Evolutionary conservation across 1,284 basidiomycete species (phyloP), one percentile per base, ranked within the genome.

Genomic region (Anthracocystis panici-leucophaei): DNA sequence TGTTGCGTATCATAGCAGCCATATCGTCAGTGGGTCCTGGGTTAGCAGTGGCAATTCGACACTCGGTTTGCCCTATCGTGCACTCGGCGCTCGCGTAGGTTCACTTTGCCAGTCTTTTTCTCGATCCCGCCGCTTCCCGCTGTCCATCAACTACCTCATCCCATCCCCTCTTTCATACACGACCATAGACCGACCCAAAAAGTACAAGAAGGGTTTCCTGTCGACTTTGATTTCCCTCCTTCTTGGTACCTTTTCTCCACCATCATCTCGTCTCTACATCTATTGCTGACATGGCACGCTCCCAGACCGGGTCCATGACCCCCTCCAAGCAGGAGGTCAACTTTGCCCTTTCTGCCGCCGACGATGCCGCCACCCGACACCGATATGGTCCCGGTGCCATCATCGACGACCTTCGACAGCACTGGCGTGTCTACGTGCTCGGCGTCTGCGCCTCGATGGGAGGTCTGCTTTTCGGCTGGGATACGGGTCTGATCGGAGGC

Each of bases 401-500:
- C 51, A 38, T 27, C 14, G 51, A 66, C 9, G 73, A 75, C 27
- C 67, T 75, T 27, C 55, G 51, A 7, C 53, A 55, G 27, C 68
- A 76, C 44, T 76, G 69, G 69, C 68, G 74, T 25, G 65, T 76
- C 46, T 76, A 76, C 44, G 45, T 77, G 8, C 57, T 69, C 25
- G 66, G 65, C 27, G 55, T 74, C 53, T 67, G 62, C 33, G 58
- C 66, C 14, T 69, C 65, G 0, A 66, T 78, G 29, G 76, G 64
- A 7, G 76, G 76, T 29, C 27, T 75, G 2, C 48, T 76, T 2
- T 75, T 78, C 35, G 75, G 75, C 1, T 78, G 67, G 65, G 75
- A 75, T 21, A 75, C 68, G 2, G 71, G 73, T 4, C 35, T 77
- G 1, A 77, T 78, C n/a, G 73, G 73, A 3, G 76, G 76, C 12